Evolutionary conservation across 1,284 basidiomycete genomes (phyloP).

Genomic region (Exsudoporus floridanus): DNA sequence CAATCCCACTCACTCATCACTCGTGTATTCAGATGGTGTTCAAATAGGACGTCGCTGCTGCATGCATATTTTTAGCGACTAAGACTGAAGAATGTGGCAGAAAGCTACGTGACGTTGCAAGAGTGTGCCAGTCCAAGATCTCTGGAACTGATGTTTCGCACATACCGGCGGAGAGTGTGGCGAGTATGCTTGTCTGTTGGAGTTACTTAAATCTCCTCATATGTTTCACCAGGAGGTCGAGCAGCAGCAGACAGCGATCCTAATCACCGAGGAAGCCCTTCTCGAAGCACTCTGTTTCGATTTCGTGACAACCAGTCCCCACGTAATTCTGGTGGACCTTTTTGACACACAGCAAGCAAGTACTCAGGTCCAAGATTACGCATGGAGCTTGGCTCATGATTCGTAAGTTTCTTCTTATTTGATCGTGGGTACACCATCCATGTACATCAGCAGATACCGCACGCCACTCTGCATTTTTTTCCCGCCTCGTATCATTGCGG

Average conservation of each 20-base stretch:
- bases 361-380: constrained; percentile 59
- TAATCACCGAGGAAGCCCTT: constrained; percentile 79
- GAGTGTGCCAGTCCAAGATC: constrained; percentile 73
- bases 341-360: constrained; percentile 55
- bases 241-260: constrained; percentile 68
- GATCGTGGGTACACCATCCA: constrained; percentile 9
- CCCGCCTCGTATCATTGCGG: constrained; percentile 64
- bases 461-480: constrained; percentile 74
- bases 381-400: constrained; percentile 82
- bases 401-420: constrained; percentile 54
- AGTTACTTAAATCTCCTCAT: constrained; percentile 10
- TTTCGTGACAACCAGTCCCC: constrained; percentile 81
- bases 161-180: constrained; percentile 61
- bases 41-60: constrained; percentile 78
- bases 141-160: constrained; percentile 53
- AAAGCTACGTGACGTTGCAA: constrained; percentile 82
- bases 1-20: constrained; percentile 2
- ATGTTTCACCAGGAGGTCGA: constrained; percentile 60
- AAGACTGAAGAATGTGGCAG: constrained; percentile 89
- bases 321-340: constrained; percentile 68
- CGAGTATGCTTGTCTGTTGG: constrained; percentile 31
- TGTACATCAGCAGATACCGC: constrained; percentile 52
- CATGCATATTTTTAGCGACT: constrained; percentile 88
- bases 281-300: constrained; percentile 92
- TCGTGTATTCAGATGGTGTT: constrained; percentile 11